Conservation (phyloP, 805 yeast genomes). For the Nakazawaea ishiwadae region DNA sequence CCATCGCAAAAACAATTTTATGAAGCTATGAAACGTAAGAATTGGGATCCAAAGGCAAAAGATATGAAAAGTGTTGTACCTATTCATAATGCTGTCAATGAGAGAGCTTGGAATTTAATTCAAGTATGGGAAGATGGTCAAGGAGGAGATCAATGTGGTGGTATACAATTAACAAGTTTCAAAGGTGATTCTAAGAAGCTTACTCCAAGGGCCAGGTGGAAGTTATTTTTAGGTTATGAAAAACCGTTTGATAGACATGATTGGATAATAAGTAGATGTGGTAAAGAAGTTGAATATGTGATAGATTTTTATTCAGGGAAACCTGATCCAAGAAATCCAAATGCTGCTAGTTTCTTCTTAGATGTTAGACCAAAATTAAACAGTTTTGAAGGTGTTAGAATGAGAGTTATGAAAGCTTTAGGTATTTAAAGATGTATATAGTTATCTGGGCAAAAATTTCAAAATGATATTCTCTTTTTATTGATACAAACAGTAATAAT, state of each 20-base stretch:
- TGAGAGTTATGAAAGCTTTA: slow-evolving; percentile 62
- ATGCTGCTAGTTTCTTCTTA: slow-evolving; percentile 59
- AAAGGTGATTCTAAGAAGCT: slow-evolving; percentile 82
- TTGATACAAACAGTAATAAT: no score
- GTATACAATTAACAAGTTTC: slow-evolving; percentile 77
- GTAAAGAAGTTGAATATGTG: slow-evolving; percentile 78
- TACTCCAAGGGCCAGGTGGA: slow-evolving; percentile 83
- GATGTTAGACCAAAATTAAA: slow-evolving; percentile 94
- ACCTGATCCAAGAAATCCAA: slow-evolving; percentile 38
- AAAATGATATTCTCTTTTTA: no score
- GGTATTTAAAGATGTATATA: slow-evolving; percentile 40
- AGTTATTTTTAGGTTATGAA: slow-evolving; percentile 59
- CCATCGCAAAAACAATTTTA: slow-evolving; percentile 94
- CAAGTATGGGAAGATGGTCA: slow-evolving; percentile 70
- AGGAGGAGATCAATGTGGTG: slow-evolving; percentile 70
- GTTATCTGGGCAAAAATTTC: no score
- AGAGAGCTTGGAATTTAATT: slow-evolving; percentile 85
- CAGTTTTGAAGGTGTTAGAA: slow-evolving; percentile 69
- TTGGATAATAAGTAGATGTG: slow-evolving; percentile 87
- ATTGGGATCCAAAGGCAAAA: slow-evolving; percentile 74
- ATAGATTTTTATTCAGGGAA: slow-evolving; percentile 82
- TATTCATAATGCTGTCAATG: slow-evolving; percentile 90
- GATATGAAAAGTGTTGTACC: slow-evolving; percentile 94
- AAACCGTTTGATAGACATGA: slow-evolving; percentile 96
- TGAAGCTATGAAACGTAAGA: slow-evolving; percentile 89